Evolutionary conservation across 441 rosid genomes (phyloP).

Genomic region (Erodium texanum): DNA sequence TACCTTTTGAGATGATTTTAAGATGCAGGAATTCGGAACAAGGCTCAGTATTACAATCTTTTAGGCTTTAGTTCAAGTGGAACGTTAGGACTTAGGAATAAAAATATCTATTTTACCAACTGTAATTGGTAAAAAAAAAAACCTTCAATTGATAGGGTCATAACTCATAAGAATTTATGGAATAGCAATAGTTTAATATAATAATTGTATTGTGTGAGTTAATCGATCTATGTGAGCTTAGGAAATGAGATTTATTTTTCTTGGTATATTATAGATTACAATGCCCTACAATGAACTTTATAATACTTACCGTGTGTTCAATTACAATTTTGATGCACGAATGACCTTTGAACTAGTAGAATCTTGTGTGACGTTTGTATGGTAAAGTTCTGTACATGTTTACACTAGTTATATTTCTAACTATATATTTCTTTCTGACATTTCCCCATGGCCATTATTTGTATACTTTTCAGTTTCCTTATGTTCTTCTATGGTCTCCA

Average conservation of each 20-base stretch:
- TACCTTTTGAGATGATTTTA: neutral
- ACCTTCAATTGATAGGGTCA: neutral
- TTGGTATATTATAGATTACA: neutral
- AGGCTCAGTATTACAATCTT: neutral
- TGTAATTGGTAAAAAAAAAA: neutral
- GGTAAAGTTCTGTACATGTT: neutral
- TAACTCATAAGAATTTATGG: neutral
- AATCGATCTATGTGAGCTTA: neutral
- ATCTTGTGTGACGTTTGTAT: neutral
- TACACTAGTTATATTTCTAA: neutral
- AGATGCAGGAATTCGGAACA: neutral
- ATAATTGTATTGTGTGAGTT: neutral
- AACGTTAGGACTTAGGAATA: neutral
- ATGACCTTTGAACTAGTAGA: neutral
- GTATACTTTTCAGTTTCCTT: neutral
- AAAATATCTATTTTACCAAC: neutral
- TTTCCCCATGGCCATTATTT: neutral
- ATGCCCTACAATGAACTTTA: neutral
- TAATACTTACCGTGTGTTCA: neutral
- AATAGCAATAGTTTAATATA: neutral
- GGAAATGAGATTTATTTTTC: neutral
- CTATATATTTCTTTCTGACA: neutral
- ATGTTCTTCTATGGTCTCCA: neutral
- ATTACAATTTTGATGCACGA: neutral
- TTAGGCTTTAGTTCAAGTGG: neutral